Evolutionary conservation across 192 early-diverging fungal genomes (phyloP).

Genomic region (Coemansia sp.): DNA sequence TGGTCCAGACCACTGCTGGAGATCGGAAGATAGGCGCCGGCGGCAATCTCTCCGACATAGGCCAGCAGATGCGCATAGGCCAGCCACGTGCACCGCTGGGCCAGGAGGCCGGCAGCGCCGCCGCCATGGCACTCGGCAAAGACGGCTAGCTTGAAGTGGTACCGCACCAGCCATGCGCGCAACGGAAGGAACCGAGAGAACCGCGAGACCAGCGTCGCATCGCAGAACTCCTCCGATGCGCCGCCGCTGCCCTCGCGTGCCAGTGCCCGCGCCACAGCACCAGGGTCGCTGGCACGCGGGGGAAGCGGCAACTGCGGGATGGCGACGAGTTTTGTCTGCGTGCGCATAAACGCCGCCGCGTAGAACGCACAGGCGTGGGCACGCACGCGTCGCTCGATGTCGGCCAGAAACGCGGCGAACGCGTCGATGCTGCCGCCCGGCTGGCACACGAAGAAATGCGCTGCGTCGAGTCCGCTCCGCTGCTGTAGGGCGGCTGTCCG

Average conservation of each 20-base stretch:
- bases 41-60: slow-evolving; percentile 31
- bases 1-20: background rate
- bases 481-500: slow-evolving; percentile 17
- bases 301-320: slow-evolving; percentile 33
- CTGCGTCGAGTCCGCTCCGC: slow-evolving; percentile 20
- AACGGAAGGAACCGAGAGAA: slow-evolving; percentile 32
- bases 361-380: slow-evolving; percentile 25
- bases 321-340: slow-evolving; percentile 27
- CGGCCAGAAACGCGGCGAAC: slow-evolving; percentile 31
- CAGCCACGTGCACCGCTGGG: slow-evolving; percentile 45
- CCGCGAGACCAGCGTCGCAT: slow-evolving; percentile 7
- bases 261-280: too few relatives aligned
- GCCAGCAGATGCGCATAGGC: slow-evolving; percentile 27
- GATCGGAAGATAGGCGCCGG: slow-evolving; percentile 36
- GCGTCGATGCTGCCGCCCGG: slow-evolving; percentile 17
- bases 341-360: slow-evolving; percentile 32
- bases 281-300: background rate
- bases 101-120: slow-evolving; percentile 34
- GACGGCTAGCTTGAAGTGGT: slow-evolving; percentile 42
- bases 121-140: slow-evolving; percentile 43
- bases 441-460: slow-evolving; percentile 39
- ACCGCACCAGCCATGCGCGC: slow-evolving; percentile 47
- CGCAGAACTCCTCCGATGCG: background rate
- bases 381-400: slow-evolving; percentile 26
- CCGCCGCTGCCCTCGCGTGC: too few relatives aligned